These are phyloP conservation scores for Zygosaccharomyces kombuchaensis DNA, from an alignment of 805 yeast species.

Conservation along the genomic window DNA sequence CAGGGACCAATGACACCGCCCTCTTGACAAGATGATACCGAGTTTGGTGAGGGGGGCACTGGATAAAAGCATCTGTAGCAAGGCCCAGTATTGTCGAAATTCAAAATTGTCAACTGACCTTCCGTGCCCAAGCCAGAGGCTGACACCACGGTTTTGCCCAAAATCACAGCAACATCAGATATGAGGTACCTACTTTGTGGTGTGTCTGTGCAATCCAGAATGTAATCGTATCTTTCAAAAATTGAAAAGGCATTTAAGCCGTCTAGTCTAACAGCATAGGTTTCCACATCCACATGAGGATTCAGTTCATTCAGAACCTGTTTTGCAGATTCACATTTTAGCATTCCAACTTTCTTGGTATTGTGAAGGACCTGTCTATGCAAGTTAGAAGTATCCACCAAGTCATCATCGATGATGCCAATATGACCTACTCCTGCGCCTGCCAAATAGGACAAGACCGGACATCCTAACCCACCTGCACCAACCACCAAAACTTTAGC, in stretches of 20 bases:
- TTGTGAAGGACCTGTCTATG: constrained; percentile 87
- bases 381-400: constrained; percentile 77
- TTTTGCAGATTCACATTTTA: constrained; percentile 78
- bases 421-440: constrained; percentile 85
- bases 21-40: constrained; percentile 82
- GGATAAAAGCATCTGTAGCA: constrained; percentile 95
- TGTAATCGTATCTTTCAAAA: constrained; percentile 61
- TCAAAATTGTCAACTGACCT: constrained; percentile 80
- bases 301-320: constrained; percentile 51
- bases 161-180: constrained; percentile 73
- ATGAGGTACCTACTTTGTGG: constrained; percentile 84
- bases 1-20: constrained; percentile 95
- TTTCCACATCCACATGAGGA: constrained; percentile 55
- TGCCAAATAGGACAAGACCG: constrained; percentile 75
- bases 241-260: constrained; percentile 59
- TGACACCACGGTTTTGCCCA: constrained; percentile 70
- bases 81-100: constrained; percentile 67
- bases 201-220: constrained; percentile 92
- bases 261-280: constrained; percentile 50
- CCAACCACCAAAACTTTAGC: constrained; percentile 76
- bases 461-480: constrained; percentile 96
- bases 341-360: constrained; percentile 57
- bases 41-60: constrained; percentile 77
- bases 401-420: constrained; percentile 85
- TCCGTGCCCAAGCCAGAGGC: constrained; percentile 91